Conservation (phyloP, 2,329 filamentous ascomycete species). For the Amesomyces nigricolor region DNA sequence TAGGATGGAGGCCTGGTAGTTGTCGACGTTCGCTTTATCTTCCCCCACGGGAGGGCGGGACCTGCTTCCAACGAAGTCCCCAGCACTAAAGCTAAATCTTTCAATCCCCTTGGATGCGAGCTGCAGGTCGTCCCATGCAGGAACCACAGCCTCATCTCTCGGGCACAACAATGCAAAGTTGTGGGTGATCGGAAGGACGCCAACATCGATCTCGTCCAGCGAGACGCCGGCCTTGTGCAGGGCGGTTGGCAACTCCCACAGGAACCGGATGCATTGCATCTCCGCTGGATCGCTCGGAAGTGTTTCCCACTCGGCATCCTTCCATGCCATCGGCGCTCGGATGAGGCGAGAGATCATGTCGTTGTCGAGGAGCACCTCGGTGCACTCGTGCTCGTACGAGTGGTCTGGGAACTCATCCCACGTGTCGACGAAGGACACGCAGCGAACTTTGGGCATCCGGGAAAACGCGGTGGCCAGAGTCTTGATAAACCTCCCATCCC, state of each 20-base stretch:
- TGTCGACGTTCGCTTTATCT: not conserved
- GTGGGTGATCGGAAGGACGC: not conserved
- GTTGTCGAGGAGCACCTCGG: not conserved
- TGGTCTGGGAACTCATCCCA: no score
- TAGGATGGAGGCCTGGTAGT: not conserved
- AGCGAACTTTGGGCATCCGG: not conserved
- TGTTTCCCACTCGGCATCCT: no score
- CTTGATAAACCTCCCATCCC: not conserved
- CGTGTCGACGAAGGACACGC: not conserved
- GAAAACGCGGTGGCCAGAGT: not conserved
- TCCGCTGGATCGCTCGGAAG: no score
- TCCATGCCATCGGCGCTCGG: not conserved
- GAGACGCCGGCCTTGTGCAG: not conserved
- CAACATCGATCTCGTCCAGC: not conserved
- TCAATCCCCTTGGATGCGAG: no score
- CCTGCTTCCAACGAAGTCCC: no score
- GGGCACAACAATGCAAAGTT: not conserved
- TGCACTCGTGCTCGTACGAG: not conserved
- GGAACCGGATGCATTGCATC: not conserved
- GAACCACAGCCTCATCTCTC: not conserved
- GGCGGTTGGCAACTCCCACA: not conserved
- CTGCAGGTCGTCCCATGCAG: not conserved
- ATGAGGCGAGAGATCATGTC: not conserved
- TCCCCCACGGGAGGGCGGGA: no score
- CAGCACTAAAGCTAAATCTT: no score